Conservation (phyloP, 495 filamentous ascomycete species). For the Pyrenula aspistea region DNA sequence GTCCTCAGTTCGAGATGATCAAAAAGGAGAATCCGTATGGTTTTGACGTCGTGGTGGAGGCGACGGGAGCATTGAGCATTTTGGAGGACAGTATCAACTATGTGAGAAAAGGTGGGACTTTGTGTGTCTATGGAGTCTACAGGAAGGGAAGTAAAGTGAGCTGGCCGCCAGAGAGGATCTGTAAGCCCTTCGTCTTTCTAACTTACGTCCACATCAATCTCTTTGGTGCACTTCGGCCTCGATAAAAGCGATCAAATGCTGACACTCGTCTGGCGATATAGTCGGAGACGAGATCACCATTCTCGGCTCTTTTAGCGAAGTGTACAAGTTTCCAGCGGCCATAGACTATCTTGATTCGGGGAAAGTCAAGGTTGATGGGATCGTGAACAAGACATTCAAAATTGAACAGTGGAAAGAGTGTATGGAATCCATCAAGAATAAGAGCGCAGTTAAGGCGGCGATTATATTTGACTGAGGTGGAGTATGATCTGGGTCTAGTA, state of each 20-base stretch:
- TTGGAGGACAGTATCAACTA: slow-evolving; percentile 61
- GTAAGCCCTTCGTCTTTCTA: slow-evolving; percentile 14
- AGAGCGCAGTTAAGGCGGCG: slow-evolving; percentile 59
- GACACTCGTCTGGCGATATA: slow-evolving; percentile 1
- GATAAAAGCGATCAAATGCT: too few species aligned
- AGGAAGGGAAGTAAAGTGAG: slow-evolving; percentile 44
- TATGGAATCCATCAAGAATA: slow-evolving; percentile 39
- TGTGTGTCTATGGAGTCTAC: slow-evolving; percentile 61
- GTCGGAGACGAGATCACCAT: slow-evolving; percentile 55
- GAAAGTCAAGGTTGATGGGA: slow-evolving; percentile 47
- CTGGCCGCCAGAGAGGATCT: slow-evolving; percentile 58
- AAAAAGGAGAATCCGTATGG: slow-evolving; percentile 57
- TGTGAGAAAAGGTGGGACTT: slow-evolving; percentile 53
- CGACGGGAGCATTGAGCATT: slow-evolving; percentile 53
- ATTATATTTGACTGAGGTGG: slow-evolving; percentile 46
- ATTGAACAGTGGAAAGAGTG: slow-evolving; percentile 33
- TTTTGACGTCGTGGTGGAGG: slow-evolving; percentile 56
- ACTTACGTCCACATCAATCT: too few species aligned
- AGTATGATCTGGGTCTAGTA: too few species aligned
- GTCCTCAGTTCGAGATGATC: slow-evolving; percentile 45
- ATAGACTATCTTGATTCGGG: slow-evolving; percentile 57
- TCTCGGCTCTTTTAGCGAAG: slow-evolving; percentile 56
- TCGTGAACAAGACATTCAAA: slow-evolving; percentile 40
- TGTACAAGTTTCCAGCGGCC: slow-evolving; percentile 62
- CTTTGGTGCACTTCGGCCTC: too few species aligned